Evolutionary conservation across 2,329 filamentous ascomycete genomes (phyloP).

Genomic region (Aspergillus spinulosporus): DNA sequence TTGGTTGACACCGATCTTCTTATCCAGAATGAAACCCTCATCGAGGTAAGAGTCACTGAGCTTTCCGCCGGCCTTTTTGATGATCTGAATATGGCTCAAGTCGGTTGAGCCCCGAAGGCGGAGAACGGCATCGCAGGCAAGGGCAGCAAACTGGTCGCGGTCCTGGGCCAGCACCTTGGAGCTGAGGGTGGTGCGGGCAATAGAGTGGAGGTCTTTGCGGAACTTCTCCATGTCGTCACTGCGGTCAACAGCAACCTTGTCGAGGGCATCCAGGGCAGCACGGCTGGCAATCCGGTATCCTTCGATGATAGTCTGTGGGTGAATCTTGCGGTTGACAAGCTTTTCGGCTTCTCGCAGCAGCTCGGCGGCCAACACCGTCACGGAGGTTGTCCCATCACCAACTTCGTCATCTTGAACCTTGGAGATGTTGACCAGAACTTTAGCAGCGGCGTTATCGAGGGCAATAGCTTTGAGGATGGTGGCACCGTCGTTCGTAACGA

Average conservation of each 20-base stretch:
- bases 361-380: constrained; percentile 91
- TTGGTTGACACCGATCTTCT: constrained; percentile 98
- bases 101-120: constrained; percentile 88
- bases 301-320: constrained; percentile 99
- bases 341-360: constrained; percentile 94
- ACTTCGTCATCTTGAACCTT: constrained; percentile 99
- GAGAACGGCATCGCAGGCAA: constrained; percentile 88
- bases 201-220: constrained; percentile 83
- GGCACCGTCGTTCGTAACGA: constrained; percentile 98
- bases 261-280: constrained; percentile 80
- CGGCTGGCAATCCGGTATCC: constrained; percentile 96
- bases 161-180: constrained; percentile 97
- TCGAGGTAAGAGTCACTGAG: constrained; percentile 96
- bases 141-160: constrained; percentile 82
- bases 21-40: constrained; percentile 97
- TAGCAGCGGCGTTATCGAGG: constrained; percentile 95
- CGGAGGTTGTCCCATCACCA: constrained; percentile 96
- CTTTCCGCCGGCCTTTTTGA: constrained; percentile 98
- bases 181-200: constrained; percentile 92
- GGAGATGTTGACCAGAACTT: constrained; percentile 98
- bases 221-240: constrained; percentile 81
- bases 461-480: constrained; percentile 98
- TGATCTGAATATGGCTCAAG: constrained; percentile 96
- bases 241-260: constrained; percentile 83
- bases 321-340: constrained; percentile 96